Evolutionary conservation across 371 early-diverging fungal species (phyloP), one percentile per base, ranked within the genome.

Genomic region (Batrachochytrium dendrobatidis): DNA sequence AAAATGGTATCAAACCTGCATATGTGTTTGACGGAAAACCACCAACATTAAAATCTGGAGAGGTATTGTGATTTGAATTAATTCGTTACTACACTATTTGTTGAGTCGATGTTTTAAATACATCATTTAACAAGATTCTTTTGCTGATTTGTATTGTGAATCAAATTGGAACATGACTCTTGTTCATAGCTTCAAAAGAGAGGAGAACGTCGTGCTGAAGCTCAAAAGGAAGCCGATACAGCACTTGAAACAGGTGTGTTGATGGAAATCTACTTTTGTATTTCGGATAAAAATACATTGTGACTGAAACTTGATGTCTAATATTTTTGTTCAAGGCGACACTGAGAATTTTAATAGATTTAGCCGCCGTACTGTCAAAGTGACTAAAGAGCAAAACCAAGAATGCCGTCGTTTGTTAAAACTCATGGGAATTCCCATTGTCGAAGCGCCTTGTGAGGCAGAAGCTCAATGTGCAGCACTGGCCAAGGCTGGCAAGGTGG

Each of bases 11-110:
- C 60, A 95, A 94, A 64, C 99, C 99, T 0, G 82, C 91, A 1
- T 99, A 96, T 76, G 98, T 99, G 18, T 99, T 99, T 83, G 99
- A 99, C 70, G 99, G 99, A 35, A 91, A 90, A 61, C 98, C 99
- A 29, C 99, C 99, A 5, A 86, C 77, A 0, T 61, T 98, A 66
- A 99, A 99, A 70, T 85, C 89, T 2, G 91, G 88, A 34, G 97
- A 98, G 77, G 90, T 92, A 77, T 46, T 26, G 30, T 18, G 25
- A 2, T 24, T 29, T 54, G 34, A 30, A 17, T 24, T 4, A 56
- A 35, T 49, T 61, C 51, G 57, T 28, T 5, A 20, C 17, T 5
- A 17, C 20, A 22, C n/a, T n/a, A 26, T 20, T 59, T 29, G 20
- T 52, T 50, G 55, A 15, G 8, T 10, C 30, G 35, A 5, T 7